These are phyloP conservation scores for Pichia phayaonensis DNA, from an alignment of 805 yeast species.

Conservation along the genomic window DNA sequence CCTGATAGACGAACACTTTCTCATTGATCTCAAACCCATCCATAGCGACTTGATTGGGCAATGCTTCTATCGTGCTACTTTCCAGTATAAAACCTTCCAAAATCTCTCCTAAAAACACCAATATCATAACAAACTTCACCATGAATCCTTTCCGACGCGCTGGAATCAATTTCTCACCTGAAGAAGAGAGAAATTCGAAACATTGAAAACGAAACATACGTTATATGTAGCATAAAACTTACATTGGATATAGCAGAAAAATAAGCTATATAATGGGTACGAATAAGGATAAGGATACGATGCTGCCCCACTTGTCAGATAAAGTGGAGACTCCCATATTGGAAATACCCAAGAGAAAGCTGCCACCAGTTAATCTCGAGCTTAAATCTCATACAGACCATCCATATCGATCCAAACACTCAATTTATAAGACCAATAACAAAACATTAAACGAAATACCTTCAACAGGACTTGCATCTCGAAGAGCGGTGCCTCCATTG, in stretches of 20 bases:
- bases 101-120: background rate
- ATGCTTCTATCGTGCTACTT: background rate
- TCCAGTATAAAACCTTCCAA: background rate
- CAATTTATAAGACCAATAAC: background rate
- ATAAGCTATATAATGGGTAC: background rate
- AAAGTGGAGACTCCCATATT: background rate
- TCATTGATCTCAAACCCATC: slow-evolving; percentile 15
- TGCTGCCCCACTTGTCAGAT: background rate
- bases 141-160: background rate
- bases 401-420: background rate
- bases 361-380: background rate
- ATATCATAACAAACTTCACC: background rate
- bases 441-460: background rate
- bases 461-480: background rate
- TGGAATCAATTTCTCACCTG: background rate
- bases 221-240: background rate
- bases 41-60: background rate
- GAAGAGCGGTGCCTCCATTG: slow-evolving; percentile 2
- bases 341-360: background rate
- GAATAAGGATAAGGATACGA: background rate
- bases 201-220: background rate
- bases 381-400: background rate
- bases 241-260: no score
- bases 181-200: no score
- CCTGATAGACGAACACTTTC: slow-evolving; percentile 75